Evolutionary conservation across 2,329 filamentous ascomycete species (phyloP).

Genomic region (Tolypocladium endophyticum): DNA sequence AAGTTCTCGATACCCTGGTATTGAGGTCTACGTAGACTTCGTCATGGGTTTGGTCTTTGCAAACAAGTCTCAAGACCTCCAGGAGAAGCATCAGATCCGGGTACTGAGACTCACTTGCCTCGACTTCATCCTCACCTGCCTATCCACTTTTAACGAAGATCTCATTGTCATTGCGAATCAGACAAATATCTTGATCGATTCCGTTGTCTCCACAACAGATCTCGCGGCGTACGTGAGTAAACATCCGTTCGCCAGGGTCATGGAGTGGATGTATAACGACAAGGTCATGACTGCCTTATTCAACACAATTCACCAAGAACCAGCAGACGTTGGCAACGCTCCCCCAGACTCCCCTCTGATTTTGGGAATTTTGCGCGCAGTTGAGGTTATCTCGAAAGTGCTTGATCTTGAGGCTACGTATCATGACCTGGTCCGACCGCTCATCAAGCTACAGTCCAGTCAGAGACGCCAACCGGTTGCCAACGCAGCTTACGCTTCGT

Average conservation of each 20-base stretch:
- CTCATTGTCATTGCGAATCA: slow-evolving; percentile 77
- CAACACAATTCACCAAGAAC: slow-evolving; percentile 65
- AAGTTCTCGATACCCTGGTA: slow-evolving; percentile 65
- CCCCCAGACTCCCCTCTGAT: slow-evolving; percentile 72
- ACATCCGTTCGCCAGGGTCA: slow-evolving; percentile 87
- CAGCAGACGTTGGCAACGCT: slow-evolving; percentile 60
- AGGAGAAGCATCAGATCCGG: slow-evolving; percentile 58
- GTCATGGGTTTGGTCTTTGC: slow-evolving; percentile 70
- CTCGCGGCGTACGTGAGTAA: slow-evolving; percentile 72
- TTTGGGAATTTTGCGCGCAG: slow-evolving; percentile 64
- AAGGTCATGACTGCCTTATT: slow-evolving; percentile 75
- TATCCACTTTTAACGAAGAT: slow-evolving; percentile 88
- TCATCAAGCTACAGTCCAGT: slow-evolving; percentile 57
- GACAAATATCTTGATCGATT: slow-evolving; percentile 64
- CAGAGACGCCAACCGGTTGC: slow-evolving; percentile 52
- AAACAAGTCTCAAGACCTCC: slow-evolving; percentile 52
- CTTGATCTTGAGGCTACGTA: slow-evolving; percentile 87
- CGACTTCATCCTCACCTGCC: slow-evolving; percentile 68
- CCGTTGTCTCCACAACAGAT: slow-evolving; percentile 62
- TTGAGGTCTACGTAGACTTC: slow-evolving; percentile 90
- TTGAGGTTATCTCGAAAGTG: slow-evolving; percentile 74
- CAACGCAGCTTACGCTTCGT: slow-evolving; percentile 64
- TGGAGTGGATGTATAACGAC: slow-evolving; percentile 98
- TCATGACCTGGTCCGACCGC: slow-evolving; percentile 73
- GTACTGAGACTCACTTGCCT: slow-evolving; percentile 72